Base-by-base conservation (phyloP, 2,329 filamentous ascomycete species). In the Colletotrichum truncatum region DNA sequence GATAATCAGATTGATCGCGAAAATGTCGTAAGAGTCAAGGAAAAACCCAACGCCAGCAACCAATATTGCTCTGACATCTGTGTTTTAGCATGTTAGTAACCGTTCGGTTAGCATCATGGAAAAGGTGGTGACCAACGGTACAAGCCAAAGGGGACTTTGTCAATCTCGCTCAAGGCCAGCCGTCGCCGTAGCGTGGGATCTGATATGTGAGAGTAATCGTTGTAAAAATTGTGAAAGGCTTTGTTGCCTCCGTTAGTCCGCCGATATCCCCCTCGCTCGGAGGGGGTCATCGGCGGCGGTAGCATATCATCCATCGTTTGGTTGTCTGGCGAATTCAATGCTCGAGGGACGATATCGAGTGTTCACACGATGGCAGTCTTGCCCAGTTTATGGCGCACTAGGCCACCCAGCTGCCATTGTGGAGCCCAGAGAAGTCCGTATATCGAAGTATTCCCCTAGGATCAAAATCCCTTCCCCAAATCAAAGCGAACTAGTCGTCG, bases 1-100 rank as follows among this genome's bases (percentile, higher is more conserved):
- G 2, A 89, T 91, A 51, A 92, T 86, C 49, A 94, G 82, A 75
- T 91, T 92, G 76, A 94, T 92, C 73, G 93, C 91, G 76, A 96
- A 96, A 71, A 94, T 92, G 70, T 87, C 89, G 79, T 95, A 95
- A 11, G 91, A 90, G 76, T 94, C 93, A 48, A 93, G 90, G 74
- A 95, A 93, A 82, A 96, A 95, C 54, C 93, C 93, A 64, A 93
- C 89, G 51, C 93, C 93, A 25, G 92, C 92, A 3, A 95, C 92
- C 6, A 92, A 77, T 3, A 93, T 85, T 58, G 91, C 90, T 48
- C 92, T 87, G 25, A 94, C 83, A 78, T 94, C 79, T 82, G 45
- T n/a, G 5, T 1, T 23, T 6, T n/a, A 26, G 14, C 5, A 6
- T 38, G n/a, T 48, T 28, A 41, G 23, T 52, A 32, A 30, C 18